Conservation (phyloP, 345 rosid genomes). For the Heritiera littoralis region DNA sequence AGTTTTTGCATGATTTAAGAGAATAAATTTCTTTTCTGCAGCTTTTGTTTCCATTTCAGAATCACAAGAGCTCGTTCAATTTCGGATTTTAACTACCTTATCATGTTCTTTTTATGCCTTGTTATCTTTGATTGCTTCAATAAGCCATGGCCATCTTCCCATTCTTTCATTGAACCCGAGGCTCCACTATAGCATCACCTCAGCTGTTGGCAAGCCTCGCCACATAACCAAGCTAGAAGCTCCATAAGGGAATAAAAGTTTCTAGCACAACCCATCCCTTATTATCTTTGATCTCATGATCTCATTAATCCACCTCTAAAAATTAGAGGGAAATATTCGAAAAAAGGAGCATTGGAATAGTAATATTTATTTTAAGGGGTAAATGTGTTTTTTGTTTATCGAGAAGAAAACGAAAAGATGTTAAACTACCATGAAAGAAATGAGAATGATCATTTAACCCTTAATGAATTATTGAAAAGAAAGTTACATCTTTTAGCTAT, state of each 20-base stretch:
- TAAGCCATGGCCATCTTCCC: neutral
- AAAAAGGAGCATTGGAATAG: too few species aligned
- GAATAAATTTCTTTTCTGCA: neutral
- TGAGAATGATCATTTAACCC: too few species aligned
- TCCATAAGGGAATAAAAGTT: neutral
- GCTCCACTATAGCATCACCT: neutral
- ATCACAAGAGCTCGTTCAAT: slow-evolving; percentile 10
- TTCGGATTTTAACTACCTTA: neutral
- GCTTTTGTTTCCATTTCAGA: slow-evolving; percentile 19
- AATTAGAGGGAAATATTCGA: too few species aligned
- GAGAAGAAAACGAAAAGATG: too few species aligned
- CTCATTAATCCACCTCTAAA: too few species aligned
- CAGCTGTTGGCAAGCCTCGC: neutral
- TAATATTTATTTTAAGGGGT: too few species aligned
- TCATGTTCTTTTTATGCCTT: neutral
- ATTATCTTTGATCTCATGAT: too few species aligned
- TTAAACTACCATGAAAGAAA: too few species aligned
- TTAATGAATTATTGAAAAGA: too few species aligned
- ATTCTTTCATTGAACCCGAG: neutral
- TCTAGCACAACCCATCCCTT: neutral
- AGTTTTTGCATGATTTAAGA: neutral
- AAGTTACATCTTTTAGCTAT: too few species aligned
- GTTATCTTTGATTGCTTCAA: neutral
- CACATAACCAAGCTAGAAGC: neutral
- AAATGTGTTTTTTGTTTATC: too few species aligned